Percentiles rank a stretch among this genome's conserved stretches.
Conservation (phyloP, 768 basidiomycete species). For the Lentinula raphanica region DNA sequence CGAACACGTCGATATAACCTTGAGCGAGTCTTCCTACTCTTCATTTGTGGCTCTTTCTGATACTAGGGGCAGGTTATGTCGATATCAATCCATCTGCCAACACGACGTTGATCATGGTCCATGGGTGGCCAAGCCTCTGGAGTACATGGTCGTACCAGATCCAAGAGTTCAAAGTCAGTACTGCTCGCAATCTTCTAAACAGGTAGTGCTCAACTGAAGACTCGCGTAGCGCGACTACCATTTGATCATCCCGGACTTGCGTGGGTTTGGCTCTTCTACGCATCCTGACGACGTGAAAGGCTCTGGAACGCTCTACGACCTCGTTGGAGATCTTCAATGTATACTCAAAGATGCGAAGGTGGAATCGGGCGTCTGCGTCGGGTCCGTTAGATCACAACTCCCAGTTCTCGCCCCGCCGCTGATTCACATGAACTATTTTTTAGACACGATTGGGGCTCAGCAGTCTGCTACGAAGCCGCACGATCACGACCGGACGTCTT, state of each 20-base stretch:
- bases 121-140: constrained; percentile 80
- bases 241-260: constrained; percentile 56
- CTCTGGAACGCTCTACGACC: constrained; percentile 55
- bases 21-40: constrained; percentile 32
- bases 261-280: constrained; percentile 66
- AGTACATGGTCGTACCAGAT: constrained; percentile 72
- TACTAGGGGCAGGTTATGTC: constrained; percentile 46
- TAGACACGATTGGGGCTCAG: constrained; percentile 76
- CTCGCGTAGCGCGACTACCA: constrained; percentile 49
- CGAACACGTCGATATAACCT: constrained; percentile 31
- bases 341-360: constrained; percentile 50
- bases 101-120: constrained; percentile 59
- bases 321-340: constrained; percentile 60
- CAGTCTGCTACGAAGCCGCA: constrained; percentile 63
- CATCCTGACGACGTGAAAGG: constrained; percentile 58
- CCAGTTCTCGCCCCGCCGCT: background rate
- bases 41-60: background rate
- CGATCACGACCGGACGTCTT: constrained; percentile 64
- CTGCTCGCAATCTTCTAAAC: background rate
- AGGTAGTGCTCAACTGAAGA: background rate
- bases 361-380: constrained; percentile 51
- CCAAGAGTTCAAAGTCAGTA: constrained; percentile 50
- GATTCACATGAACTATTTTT: background rate
- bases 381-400: constrained; percentile 40
- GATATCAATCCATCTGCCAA: constrained; percentile 53